Evolutionary conservation across 1,284 basidiomycete species (phyloP), one percentile per base, ranked within the genome.

Genomic region (Rugiboletus extremiorientalis): DNA sequence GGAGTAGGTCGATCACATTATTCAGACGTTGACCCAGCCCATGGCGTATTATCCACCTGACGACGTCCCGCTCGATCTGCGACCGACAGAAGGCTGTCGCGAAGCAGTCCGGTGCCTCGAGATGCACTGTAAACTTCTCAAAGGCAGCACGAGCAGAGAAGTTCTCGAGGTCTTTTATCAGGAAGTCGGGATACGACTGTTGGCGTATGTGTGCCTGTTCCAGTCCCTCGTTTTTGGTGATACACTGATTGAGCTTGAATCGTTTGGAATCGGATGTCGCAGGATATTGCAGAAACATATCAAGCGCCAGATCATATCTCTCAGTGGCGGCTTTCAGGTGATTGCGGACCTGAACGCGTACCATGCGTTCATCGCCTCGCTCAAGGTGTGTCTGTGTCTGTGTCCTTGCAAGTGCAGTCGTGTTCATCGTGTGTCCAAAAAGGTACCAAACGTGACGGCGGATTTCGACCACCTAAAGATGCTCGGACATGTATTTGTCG

Each of bases 121-220:
- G 64, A 88, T 84, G 76, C 96, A 99, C 74, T 97, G 95, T 69
- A 87, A 88, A 63, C 80, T 98, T 50, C 77, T 99, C 44, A 90
- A 90, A 62, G 96, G 95, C 0, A 97, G 92, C 61, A 96, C 96
- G 33, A 96, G 92, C 68, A 93, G 94, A 72, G 95, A 98, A 62
- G 94, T 99, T 4, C 77, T 99, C 23, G 96, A 98, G 66, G 95
- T 99, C 3, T 98, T 99, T 73, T 94, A 98, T 71, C 91, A 96
- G 74, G 96, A 99, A 74, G 91, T 99, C 46, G 95, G 96, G 2
- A 88, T 97, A 58, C 86, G 97, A 27, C 74, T 99, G 22, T 91
- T 97, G 67, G 86, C 84, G 96, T 97, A 47, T 60, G 79, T 75
- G 2, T 2, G 28, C 31, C 5, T 27, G 20, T 53, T 18, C n/a